Conservation (phyloP, 768 basidiomycete species). For the Lyophyllum semitale region DNA sequence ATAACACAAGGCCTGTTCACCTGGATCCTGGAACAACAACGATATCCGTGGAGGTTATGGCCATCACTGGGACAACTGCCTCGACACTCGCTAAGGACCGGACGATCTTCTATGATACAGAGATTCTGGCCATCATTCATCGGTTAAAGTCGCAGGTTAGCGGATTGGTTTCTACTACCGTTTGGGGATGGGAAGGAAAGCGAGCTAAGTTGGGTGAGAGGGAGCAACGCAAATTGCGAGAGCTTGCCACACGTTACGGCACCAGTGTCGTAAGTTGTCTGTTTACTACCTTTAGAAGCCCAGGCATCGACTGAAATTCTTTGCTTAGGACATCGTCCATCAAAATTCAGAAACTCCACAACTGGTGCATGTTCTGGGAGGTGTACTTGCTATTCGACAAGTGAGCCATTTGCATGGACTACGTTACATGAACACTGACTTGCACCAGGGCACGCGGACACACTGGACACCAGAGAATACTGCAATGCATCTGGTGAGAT, state of each 20-base stretch:
- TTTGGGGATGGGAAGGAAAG: constrained; percentile 81
- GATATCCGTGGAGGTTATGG: constrained; percentile 76
- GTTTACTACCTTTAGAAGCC: background rate
- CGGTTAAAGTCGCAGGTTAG: constrained; percentile 65
- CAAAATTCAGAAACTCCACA: constrained; percentile 69
- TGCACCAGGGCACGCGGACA: constrained; percentile 59
- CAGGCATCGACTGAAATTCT: constrained; percentile 2
- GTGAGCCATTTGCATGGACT: constrained; percentile 34
- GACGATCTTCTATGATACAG: constrained; percentile 72
- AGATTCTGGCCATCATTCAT: constrained; percentile 69
- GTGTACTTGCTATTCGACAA: constrained; percentile 73
- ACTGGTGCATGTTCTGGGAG: constrained; percentile 66
- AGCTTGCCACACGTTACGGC: constrained; percentile 74
- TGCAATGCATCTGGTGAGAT: constrained; percentile 76
- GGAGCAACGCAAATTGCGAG: constrained; percentile 68
- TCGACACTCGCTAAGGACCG: constrained; percentile 44
- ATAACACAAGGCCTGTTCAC: constrained; percentile 16
- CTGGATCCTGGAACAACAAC: constrained; percentile 41
- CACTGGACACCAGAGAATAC: constrained; percentile 84
- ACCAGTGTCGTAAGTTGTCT: constrained; percentile 58
- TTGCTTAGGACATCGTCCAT: constrained; percentile 40
- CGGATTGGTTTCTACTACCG: constrained; percentile 65
- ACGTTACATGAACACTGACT: background rate
- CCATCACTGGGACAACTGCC: constrained; percentile 53
- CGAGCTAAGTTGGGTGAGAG: constrained; percentile 51